Evolutionary conservation across 1,284 basidiomycete species (phyloP), one percentile per base, ranked within the genome.

Genomic region (Pseudozyma pruni): DNA sequence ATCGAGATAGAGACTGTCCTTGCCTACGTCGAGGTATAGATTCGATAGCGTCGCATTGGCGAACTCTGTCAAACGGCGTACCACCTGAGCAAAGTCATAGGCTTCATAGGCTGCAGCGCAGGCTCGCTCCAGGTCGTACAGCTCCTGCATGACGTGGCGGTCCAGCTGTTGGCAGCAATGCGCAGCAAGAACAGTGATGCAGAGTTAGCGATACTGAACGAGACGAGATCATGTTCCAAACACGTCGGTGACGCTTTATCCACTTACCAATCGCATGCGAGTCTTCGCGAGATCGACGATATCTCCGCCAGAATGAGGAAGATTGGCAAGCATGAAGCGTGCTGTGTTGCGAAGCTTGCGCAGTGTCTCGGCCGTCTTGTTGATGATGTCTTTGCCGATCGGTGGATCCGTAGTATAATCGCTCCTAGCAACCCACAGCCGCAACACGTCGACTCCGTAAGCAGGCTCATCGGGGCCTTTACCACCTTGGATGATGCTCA

Each of bases 351-450:
- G 87, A 37, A 98, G 88, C 83, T 93, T 96, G 44, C 93, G 87
- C 75, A 94, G 84, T 0, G 88, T 88, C 75, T 95, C 92, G 1
- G 88, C 87, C 4, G 90, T 88, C 78, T 94, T 91, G 4, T 88
- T 85, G 34, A 98, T 87, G 16, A 92, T 88, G 0, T 87, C 88
- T 0, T 89, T 88, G 0, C 94, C 91, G 49, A 98, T 90, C 1
- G 91, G 88, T 81, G 91, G 91, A 81, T 98, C 95, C 27, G 88
- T 88, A 76, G 91, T 91, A 76, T 92, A 96, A 75, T 98, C 94
- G 19, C 92, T 90, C 0, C 91, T 91, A 1, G 93, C 93, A 4
- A 88, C 91, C 95, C 96, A 99, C 14, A 96, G 85, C 6, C 96
- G 88, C 23, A 98, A 86, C 1, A 91, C 88, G 77, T 98, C 95